Percentiles rank a stretch among this genome's conserved stretches.
Evolutionary conservation across 2,329 filamentous ascomycete genomes (phyloP).

Genomic region (Penicillium sclerotigenum): DNA sequence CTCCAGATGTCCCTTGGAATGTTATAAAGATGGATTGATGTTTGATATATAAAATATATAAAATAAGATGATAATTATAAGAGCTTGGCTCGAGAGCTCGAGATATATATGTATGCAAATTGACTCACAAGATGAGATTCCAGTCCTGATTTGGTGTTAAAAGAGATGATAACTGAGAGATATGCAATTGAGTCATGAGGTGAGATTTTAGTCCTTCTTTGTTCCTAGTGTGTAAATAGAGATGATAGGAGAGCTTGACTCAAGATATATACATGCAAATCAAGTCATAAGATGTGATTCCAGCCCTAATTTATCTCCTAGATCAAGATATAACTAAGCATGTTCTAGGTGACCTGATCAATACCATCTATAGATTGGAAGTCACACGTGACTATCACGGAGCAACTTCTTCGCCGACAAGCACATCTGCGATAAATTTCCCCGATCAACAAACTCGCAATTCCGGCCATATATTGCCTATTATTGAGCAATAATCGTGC

Average conservation of each 20-base stretch:
- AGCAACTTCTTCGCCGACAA: conserved; percentile 25
- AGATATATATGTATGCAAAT: no score
- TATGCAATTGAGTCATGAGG: no score
- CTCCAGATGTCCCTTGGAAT: background rate
- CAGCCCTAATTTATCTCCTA: no score
- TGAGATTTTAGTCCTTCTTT: no score
- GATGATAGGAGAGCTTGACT: background rate
- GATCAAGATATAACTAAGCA: background rate
- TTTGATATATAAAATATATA: no score
- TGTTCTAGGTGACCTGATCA: background rate
- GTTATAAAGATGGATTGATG: background rate
- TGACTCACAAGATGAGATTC: no score
- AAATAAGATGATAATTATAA: no score
- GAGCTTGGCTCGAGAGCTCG: no score
- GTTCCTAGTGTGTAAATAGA: background rate
- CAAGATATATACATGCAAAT: background rate
- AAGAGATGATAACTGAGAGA: no score
- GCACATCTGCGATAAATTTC: conserved; percentile 25
- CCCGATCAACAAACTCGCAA: conserved; percentile 19
- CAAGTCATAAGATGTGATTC: no score
- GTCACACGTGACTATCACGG: conserved; percentile 25
- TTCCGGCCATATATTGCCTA: conserved; percentile 1
- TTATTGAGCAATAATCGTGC: background rate
- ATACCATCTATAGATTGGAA: background rate
- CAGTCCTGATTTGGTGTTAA: no score